Percentiles rank a stretch among this genome's conserved stretches.
Evolutionary conservation across 129 eudicot species (phyloP).

Genomic region (Solidago caesia): DNA sequence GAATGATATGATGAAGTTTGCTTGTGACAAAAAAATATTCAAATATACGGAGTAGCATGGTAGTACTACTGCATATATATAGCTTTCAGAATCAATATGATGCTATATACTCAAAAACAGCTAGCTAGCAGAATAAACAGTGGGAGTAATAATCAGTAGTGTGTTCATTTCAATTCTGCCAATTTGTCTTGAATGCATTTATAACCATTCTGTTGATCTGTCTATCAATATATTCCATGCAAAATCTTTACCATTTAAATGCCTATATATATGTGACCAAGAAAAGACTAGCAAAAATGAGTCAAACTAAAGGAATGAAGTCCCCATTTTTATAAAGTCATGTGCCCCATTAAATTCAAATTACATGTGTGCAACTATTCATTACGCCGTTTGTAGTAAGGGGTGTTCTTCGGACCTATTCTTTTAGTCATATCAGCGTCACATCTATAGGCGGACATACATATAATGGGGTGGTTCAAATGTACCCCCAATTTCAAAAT

Average conservation of each 20-base stretch:
- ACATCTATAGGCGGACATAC: no score
- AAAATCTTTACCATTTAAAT: conserved; percentile 31
- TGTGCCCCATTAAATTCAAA: neutral
- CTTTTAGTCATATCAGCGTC: no score
- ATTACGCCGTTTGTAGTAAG: no score
- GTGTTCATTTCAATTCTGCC: conserved; percentile 30
- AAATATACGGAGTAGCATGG: conserved; percentile 4
- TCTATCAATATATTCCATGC: conserved; percentile 42
- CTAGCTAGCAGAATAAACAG: conserved; percentile 29
- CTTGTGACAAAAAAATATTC: conserved; percentile 19
- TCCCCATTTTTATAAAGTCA: neutral
- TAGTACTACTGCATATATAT: conserved; percentile 10
- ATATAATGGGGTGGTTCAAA: no score
- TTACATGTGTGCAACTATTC: neutral
- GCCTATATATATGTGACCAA: conserved; percentile 15
- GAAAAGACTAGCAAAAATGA: conserved; percentile 8
- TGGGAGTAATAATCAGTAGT: conserved; percentile 34
- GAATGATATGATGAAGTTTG: conserved; percentile 28
- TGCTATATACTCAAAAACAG: conserved; percentile 17
- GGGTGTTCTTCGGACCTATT: no score
- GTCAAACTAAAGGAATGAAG: conserved; percentile 12
- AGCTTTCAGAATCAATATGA: conserved; percentile 22
- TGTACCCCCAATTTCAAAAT: no score
- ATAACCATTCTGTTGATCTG: conserved; percentile 7
- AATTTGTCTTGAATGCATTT: conserved; percentile 34